Evolutionary conservation across 1,284 basidiomycete genomes (phyloP), one percentile per base, ranked within the genome.

Genomic region (Puccinia novopanici): DNA sequence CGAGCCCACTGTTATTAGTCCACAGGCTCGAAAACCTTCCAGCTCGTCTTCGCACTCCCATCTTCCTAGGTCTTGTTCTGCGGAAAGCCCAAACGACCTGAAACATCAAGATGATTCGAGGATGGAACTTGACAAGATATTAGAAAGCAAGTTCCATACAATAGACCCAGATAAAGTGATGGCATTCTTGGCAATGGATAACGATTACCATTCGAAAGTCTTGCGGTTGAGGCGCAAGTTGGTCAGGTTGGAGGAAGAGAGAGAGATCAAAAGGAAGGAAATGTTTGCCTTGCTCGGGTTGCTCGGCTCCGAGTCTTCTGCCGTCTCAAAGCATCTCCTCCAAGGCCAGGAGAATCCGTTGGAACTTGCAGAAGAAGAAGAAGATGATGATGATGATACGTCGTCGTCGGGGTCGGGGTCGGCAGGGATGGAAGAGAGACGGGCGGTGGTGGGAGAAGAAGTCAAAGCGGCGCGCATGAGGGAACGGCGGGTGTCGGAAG

Each of bases 161-260:
- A n/a, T 74, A n/a, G 72, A 74, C 12, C 40, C 45, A 45, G 52
- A 74, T 37, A 74, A 74, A 40, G 54, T 74, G 34, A 40, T 74
- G 19, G 76, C 67, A 48, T 71, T 79, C 42, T 22, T 79, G 13
- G 76, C 71, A 48, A 59, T 79, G 15, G 76, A 79, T 34, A 68
- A 52, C n/a, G 45, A 52, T 71, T 79, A 79, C 45, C 52, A 71
- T 71, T 45, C 55, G 19, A 10, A 50, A 50, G 45, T 71, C 1
- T 37, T 15, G 5, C 48, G 42, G 45, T n/a, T 79, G 19, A 57
- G 65, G 67, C 71, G 50, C 15, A 57, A 71, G 57, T 48, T 79
- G 17, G 1, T 59, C 3, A 27, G 63, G 55, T n/a, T 79, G 10
- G 76, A 71, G n/a, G 76, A 79, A n/a, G 76, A 79, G 48, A 34